Conservation (phyloP, 176 grass and related monocot genomes). For the Eragrostis nindensis region DNA sequence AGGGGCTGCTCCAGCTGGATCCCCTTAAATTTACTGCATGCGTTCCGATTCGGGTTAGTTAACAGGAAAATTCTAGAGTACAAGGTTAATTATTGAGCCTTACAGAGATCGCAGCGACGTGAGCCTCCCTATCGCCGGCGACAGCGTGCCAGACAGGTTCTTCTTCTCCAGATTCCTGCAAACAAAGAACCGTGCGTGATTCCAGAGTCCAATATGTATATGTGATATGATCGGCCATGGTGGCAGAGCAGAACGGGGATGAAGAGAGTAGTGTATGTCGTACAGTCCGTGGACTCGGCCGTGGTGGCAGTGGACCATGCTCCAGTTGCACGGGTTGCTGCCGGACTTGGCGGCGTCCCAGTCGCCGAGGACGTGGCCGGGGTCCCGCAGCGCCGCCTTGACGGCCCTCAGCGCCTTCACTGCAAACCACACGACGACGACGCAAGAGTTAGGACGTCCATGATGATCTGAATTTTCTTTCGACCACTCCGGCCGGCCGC, state of each 20-base stretch:
- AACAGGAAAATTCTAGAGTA: neutral
- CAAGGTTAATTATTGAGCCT: conserved; percentile 13
- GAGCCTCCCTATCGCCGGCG: conserved; percentile 67
- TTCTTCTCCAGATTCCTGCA: conserved; percentile 50
- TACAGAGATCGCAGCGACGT: conserved; percentile 58
- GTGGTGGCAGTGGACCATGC: conserved; percentile 58
- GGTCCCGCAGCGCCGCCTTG: conserved; percentile 62
- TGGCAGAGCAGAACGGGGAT: too few species aligned
- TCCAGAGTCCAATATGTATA: neutral
- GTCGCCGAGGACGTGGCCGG: conserved; percentile 56
- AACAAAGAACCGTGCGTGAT: conserved; percentile 11
- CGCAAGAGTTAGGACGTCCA: neutral
- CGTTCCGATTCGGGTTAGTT: too few species aligned
- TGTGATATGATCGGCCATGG: too few species aligned
- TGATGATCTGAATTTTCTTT: conserved; percentile 10
- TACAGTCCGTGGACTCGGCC: too few species aligned
- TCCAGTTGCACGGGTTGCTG: conserved; percentile 69
- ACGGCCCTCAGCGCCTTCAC: conserved; percentile 63
- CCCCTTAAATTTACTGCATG: too few species aligned
- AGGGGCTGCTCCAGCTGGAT: neutral
- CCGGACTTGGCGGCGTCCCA: conserved; percentile 63
- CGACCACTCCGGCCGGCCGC: too few species aligned
- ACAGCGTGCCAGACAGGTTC: conserved; percentile 68
- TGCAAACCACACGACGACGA: conserved; percentile 37
- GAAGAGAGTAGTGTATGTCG: too few species aligned